Percentiles rank a stretch among this genome's conserved stretches.
phyloP scores from a whole-genome alignment of 2,329 filamentous ascomycete species.

The Endothia cerciana region DNA sequence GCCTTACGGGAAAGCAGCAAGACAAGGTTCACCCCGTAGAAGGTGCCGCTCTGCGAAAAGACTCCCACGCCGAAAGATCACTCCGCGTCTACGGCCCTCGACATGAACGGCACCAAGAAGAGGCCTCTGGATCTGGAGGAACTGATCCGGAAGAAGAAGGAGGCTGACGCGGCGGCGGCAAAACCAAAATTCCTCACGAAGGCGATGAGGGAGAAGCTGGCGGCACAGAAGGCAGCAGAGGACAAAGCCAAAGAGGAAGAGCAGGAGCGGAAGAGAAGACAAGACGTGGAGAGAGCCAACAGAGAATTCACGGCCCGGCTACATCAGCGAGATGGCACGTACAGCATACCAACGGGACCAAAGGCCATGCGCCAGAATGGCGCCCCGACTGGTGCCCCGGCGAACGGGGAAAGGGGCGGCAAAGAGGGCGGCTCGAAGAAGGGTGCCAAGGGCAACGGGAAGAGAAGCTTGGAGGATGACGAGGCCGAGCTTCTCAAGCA shows the following conservation, averaged over 20 bases:
- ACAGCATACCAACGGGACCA: constrained; percentile 70
- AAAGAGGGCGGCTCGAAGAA: constrained; percentile 31
- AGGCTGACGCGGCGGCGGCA: constrained; percentile 78
- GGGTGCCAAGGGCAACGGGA: constrained; percentile 43
- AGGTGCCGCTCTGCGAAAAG: background rate
- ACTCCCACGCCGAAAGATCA: background rate
- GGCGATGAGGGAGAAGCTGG: constrained; percentile 78
- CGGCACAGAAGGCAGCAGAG: constrained; percentile 74
- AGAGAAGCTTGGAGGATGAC: constrained; percentile 60
- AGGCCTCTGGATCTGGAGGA: constrained; percentile 81
- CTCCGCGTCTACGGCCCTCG: background rate
- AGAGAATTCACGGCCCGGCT: constrained; percentile 29
- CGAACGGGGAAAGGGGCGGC: constrained; percentile 34
- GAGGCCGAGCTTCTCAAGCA: constrained; percentile 77
- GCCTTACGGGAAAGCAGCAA: background rate
- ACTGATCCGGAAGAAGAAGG: constrained; percentile 81
- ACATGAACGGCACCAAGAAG: constrained; percentile 29
- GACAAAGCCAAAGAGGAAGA: constrained; percentile 56
- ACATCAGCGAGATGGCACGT: constrained; percentile 34
- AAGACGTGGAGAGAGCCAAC: constrained; percentile 34
- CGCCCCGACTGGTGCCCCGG: constrained; percentile 18
- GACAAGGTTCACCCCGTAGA: background rate
- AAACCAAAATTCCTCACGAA: constrained; percentile 90
- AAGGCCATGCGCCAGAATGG: constrained; percentile 62
- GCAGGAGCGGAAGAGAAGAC: constrained; percentile 58